Base-by-base conservation (phyloP, 2,329 filamentous ascomycete genomes). In the Parafenestella ontariensis region DNA sequence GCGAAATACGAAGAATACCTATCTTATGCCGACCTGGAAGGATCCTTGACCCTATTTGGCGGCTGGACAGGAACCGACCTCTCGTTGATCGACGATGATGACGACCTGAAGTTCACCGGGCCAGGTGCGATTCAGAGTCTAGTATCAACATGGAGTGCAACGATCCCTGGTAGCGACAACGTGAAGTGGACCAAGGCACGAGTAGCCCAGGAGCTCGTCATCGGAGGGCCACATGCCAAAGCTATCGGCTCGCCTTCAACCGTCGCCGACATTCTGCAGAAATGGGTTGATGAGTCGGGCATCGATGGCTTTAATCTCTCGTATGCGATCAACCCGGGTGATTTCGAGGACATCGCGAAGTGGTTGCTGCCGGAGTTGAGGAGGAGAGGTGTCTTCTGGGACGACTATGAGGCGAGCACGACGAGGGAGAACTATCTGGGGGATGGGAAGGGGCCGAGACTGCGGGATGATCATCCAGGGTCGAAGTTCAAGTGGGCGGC, bases 251-350 rank as follows among this genome's bases (percentile, higher is more conserved):
- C 85, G 0, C 77, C 87, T 0, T 72, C 79, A 17, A 82, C 83
- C 56, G 86, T 90, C 1, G 88, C 87, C 0, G 87, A 90, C 66
- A 81, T 83, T 45, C 77, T 91, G 52, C 85, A 90, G 74, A 71
- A 78, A 1, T 90, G 87, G 87, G 78, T 89, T 0, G 63, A 76
- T 3, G 87, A 89, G 65, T 86, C 85, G 0, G 88, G 89, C 61
- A 82, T 90, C 0, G 88, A 90, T 67, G 88, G 88, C 0, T 91
- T 91, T 73, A 91, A 91, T 68, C 81, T 90, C 71, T 85, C 49
- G 11, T 52, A 65, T 42, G 46, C 58, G 13, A 49, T 58, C 18
- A 59, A 57, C 23, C 63, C 56, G n/a, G 54, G 59, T 1, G 49
- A 53, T 13, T 67, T 65, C 34, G 62, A 67, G 23, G 62, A 65